Evolutionary conservation across 1,139 yeast genomes (phyloP), one percentile per base, ranked within the genome.

Genomic region (Oligophagozyma castellii): DNA sequence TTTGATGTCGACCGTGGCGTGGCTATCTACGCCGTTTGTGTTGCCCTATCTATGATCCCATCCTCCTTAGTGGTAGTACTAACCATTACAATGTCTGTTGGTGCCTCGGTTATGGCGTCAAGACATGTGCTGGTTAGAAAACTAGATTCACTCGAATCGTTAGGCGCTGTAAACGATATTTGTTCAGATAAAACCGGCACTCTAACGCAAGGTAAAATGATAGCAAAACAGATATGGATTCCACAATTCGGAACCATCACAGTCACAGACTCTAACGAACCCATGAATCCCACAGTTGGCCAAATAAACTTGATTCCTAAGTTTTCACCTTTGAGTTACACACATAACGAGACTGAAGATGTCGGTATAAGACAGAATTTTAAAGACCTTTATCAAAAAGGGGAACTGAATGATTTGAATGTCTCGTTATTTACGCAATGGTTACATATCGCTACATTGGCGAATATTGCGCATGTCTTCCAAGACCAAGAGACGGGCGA

Each of bases 1-100:
- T 38, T 76, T 84, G 35, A 65, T 73, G 30, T 84, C 86, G 94
- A 67, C 81, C 41, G 95, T 79, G 46, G 92, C 81, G 95, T 86
- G 78, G 61, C 95, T 77, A 53, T 84, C 77, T 44, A 94, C 28
- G 84, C 95, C 2, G 96, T 89, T 14, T 84, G 95, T 12, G 69
- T 89, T 34, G 98, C 98, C 1, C 94, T 89, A 14, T 96, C 99
- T 26, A 96, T 96, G 25, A 89, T 89, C 43, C 99, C 99, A 2
- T 96, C 92, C 52, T 96, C 98, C 27, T 65, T 89, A 40, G 98
- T 96, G 1, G 92, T 89, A 42, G 92, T 92, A 46, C 94, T 89
- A 30, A 86, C 98, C 4, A 96, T 89, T 11, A 89, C 98, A 0
- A 66, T 89, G 51, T 96, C 98, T 0, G 68, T 89, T 24, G 98